phyloP scores from a whole-genome alignment of 805 yeast species.

The Pichia phayaonensis region DNA sequence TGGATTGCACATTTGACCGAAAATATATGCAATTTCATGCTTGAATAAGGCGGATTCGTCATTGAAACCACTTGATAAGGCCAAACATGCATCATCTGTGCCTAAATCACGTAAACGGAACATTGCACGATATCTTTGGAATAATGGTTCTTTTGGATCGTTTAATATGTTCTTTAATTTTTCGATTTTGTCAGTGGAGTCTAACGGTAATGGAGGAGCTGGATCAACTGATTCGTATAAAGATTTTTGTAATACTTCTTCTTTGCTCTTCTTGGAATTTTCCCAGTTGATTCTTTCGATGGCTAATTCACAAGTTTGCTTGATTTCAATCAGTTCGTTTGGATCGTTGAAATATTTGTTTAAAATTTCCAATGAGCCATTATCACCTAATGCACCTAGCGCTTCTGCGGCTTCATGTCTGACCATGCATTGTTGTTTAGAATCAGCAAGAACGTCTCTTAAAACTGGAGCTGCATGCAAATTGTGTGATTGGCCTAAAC shows the following conservation, averaged over 20 bases:
- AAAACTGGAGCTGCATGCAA: slow-evolving; percentile 68
- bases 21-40: slow-evolving; percentile 97
- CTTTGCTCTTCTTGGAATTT: slow-evolving; percentile 54
- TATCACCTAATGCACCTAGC: slow-evolving; percentile 88
- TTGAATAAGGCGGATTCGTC: slow-evolving; percentile 92
- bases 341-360: slow-evolving; percentile 70
- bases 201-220: slow-evolving; percentile 90
- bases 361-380: slow-evolving; percentile 59
- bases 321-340: slow-evolving; percentile 58
- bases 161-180: slow-evolving; percentile 64
- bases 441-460: slow-evolving; percentile 59
- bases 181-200: slow-evolving; percentile 46
- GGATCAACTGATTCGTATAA: slow-evolving; percentile 90
- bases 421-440: slow-evolving; percentile 83
- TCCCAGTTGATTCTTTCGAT: slow-evolving; percentile 94
- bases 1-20: slow-evolving; percentile 95
- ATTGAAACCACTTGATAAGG: slow-evolving; percentile 81
- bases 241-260: slow-evolving; percentile 67
- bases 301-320: slow-evolving; percentile 97
- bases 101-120: slow-evolving; percentile 94
- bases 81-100: slow-evolving; percentile 85
- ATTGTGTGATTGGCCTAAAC: slow-evolving; percentile 91
- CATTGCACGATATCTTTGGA: slow-evolving; percentile 97
- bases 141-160: slow-evolving; percentile 69
- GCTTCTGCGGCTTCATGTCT: slow-evolving; percentile 99